Conservation (phyloP, 148 eudicot genomes). For the Silene conica region DNA sequence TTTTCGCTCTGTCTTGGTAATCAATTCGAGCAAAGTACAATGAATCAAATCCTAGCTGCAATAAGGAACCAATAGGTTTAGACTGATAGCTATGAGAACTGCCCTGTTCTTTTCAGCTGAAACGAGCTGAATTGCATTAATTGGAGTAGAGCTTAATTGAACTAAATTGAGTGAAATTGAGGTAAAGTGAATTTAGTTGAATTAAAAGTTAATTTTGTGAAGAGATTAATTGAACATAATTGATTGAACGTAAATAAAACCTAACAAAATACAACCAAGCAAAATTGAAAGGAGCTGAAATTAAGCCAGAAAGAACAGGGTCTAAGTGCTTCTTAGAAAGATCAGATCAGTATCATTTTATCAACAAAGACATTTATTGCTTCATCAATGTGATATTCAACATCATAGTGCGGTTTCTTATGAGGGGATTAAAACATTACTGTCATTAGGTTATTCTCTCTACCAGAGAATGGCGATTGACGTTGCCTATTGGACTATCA, state of each 20-base stretch:
- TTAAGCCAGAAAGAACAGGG: too few species aligned
- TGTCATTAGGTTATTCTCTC: background rate
- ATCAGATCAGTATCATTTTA: background rate
- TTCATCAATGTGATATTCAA: background rate
- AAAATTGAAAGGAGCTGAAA: too few species aligned
- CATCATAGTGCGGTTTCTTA: background rate
- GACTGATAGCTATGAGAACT: background rate
- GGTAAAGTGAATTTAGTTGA: too few species aligned
- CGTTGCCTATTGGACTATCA: background rate
- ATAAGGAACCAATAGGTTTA: background rate
- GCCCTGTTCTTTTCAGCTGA: too few species aligned
- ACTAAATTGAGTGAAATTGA: too few species aligned
- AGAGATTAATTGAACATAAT: too few species aligned
- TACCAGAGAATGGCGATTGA: background rate
- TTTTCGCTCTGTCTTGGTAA: conserved; percentile 75
- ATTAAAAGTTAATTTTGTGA: too few species aligned
- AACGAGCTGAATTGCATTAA: too few species aligned
- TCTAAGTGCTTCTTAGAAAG: background rate
- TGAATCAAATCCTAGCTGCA: conserved; percentile 78
- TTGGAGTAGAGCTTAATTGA: too few species aligned
- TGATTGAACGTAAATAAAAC: too few species aligned
- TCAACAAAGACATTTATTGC: background rate
- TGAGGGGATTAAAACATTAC: background rate
- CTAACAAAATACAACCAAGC: too few species aligned
- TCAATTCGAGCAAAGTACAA: conserved; percentile 74